These are phyloP conservation scores for Penicillium italicum DNA, from an alignment of 2,329 filamentous ascomycete genomes.

Conservation along the genomic window DNA sequence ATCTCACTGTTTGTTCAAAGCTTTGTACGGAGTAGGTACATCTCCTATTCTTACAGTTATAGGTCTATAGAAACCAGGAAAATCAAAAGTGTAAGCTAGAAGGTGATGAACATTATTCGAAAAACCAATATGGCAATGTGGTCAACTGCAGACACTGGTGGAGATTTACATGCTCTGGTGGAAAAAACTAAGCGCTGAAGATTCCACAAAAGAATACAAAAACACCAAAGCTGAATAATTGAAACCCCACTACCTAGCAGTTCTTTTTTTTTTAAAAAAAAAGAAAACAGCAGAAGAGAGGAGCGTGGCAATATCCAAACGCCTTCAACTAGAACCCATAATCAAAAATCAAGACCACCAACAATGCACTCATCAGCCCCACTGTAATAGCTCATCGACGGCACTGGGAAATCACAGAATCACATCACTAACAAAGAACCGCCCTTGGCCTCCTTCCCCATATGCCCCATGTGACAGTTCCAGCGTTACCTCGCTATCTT, in stretches of 20 bases:
- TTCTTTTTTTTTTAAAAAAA: too few species aligned
- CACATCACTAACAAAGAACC: not conserved
- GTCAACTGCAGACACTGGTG: not conserved
- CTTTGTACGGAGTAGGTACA: too few species aligned
- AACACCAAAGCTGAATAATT: not conserved
- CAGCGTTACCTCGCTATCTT: not conserved
- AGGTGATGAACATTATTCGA: not conserved
- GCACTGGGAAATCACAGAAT: not conserved
- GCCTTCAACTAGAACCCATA: not conserved
- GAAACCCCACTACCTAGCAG: too few species aligned
- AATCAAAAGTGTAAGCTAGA: too few species aligned
- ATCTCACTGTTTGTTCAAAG: conserved; percentile 1
- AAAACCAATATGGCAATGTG: not conserved
- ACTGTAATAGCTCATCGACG: not conserved
- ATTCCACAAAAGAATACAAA: not conserved
- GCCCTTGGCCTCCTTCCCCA: not conserved
- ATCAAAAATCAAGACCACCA: not conserved
- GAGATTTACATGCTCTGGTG: not conserved
- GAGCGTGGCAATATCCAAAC: conserved; percentile 2
- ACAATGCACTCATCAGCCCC: not conserved
- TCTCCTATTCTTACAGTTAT: not conserved
- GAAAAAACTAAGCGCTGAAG: not conserved
- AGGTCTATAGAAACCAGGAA: not conserved
- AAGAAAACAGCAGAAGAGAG: not conserved
- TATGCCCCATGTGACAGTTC: not conserved